These are phyloP conservation scores for Botrytis fragariae DNA, from an alignment of 2,329 filamentous ascomycete genomes.

Conservation along the genomic window DNA sequence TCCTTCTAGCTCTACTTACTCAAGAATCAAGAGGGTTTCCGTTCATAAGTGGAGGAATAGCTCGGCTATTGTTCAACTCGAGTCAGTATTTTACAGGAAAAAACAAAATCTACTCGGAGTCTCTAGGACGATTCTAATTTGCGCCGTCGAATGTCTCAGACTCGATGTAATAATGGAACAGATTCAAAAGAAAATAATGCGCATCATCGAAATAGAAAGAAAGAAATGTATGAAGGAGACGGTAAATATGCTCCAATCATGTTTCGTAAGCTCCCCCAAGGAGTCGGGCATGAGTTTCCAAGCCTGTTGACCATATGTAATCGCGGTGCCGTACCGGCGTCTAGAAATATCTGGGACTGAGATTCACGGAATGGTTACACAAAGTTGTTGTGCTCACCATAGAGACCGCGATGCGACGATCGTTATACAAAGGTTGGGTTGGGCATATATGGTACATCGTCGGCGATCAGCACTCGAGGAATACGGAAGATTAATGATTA, in stretches of 20 bases:
- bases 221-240: background rate
- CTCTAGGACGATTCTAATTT: background rate
- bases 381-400: background rate
- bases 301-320: background rate
- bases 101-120: background rate
- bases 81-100: background rate
- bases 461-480: background rate
- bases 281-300: background rate
- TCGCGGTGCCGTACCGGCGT: background rate
- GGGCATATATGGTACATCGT: background rate
- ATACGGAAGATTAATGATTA: background rate
- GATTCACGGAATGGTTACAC: background rate
- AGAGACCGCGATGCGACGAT: background rate
- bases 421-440: background rate
- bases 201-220: background rate
- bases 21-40: background rate
- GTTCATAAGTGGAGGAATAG: background rate
- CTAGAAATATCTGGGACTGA: background rate
- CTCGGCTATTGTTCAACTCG: background rate
- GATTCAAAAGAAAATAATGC: background rate
- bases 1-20: background rate
- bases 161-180: background rate
- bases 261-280: background rate
- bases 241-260: background rate
- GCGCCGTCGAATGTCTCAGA: slow-evolving; percentile 5